phyloP scores from a whole-genome alignment of 2,329 filamentous ascomycete species.

The Neurospora crassa region DNA sequence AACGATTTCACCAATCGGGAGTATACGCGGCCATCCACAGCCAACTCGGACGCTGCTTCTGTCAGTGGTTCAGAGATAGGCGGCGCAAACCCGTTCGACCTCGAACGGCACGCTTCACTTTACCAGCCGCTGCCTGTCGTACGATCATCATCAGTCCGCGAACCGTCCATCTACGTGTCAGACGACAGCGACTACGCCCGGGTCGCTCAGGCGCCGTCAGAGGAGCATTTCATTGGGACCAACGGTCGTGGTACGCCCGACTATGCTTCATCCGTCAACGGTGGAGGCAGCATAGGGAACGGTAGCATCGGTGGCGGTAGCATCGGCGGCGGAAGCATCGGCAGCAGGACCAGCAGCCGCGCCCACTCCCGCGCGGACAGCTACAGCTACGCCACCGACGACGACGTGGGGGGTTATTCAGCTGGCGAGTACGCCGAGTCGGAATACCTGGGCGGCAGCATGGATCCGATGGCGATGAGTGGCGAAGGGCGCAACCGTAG shows the following conservation, averaged over 20 bases:
- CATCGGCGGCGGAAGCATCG: conserved; percentile 1
- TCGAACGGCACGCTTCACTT: conserved; percentile 52
- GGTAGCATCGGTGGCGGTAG: background rate
- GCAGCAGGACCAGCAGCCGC: conserved; percentile 12
- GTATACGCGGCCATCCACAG: conserved; percentile 45
- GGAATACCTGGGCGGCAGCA: conserved; percentile 13
- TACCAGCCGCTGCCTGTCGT: conserved; percentile 30
- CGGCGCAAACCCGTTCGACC: conserved; percentile 48
- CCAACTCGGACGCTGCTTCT: conserved; percentile 48
- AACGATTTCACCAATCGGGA: conserved; percentile 33
- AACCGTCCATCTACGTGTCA: conserved; percentile 52
- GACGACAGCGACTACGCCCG: conserved; percentile 44
- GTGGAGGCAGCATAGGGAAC: background rate
- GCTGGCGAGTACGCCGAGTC: conserved; percentile 20
- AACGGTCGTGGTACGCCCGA: conserved; percentile 19
- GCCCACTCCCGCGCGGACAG: conserved; percentile 19
- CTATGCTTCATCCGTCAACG: background rate
- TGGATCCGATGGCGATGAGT: conserved; percentile 7
- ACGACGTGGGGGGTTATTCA: conserved; percentile 17
- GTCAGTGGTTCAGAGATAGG: conserved; percentile 47
- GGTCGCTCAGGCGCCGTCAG: conserved; percentile 17
- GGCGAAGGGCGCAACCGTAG: conserved; percentile 7
- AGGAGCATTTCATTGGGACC: conserved; percentile 17
- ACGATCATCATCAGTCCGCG: conserved; percentile 23
- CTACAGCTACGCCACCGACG: conserved; percentile 14